phyloP scores from a whole-genome alignment of 352 stramenopile species.

The Globisporangium acanthophoron region DNA sequence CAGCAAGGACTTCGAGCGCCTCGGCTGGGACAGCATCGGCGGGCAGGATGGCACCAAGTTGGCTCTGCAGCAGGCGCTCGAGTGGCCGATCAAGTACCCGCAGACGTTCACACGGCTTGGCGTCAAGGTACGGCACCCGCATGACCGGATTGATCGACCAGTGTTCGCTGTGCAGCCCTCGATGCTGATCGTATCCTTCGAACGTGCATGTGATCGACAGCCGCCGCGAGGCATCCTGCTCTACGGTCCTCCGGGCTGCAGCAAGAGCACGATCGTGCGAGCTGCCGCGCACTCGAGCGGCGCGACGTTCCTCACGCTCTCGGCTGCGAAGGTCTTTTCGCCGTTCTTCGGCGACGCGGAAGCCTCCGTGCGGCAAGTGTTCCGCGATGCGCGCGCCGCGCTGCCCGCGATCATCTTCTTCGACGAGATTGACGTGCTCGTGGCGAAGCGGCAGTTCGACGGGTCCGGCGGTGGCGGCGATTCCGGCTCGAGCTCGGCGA shows the following conservation, averaged over 20 bases:
- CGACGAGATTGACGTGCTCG: conserved; percentile 86
- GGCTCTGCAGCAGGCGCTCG: conserved; percentile 76
- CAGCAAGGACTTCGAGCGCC: conserved; percentile 52
- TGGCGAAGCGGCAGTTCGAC: conserved; percentile 74
- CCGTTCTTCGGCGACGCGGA: conserved; percentile 88
- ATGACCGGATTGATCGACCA: not conserved
- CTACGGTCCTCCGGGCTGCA: conserved; percentile 88
- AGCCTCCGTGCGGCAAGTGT: conserved; percentile 72
- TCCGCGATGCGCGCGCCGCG: conserved; percentile 67
- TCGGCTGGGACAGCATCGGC: conserved; percentile 73
- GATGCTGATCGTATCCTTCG: not conserved
- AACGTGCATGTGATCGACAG: conserved; percentile 2
- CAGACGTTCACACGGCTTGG: conserved; percentile 68
- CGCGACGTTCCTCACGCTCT: conserved; percentile 84
- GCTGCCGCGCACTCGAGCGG: conserved; percentile 70
- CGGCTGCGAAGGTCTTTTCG: conserved; percentile 84
- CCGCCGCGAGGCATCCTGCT: conserved; percentile 80
- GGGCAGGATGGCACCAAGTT: conserved; percentile 68
- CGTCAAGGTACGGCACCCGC: conserved; percentile 26
- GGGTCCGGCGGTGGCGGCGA: conserved; percentile 21
- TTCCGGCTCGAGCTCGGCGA: conserved; percentile 50
- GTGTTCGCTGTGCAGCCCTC: not conserved
- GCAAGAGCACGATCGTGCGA: conserved; percentile 88
- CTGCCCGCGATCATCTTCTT: conserved; percentile 91
- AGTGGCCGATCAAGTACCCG: conserved; percentile 84